Base-by-base conservation (phyloP, 805 yeast genomes). In the Yarrowia sp. region DNA sequence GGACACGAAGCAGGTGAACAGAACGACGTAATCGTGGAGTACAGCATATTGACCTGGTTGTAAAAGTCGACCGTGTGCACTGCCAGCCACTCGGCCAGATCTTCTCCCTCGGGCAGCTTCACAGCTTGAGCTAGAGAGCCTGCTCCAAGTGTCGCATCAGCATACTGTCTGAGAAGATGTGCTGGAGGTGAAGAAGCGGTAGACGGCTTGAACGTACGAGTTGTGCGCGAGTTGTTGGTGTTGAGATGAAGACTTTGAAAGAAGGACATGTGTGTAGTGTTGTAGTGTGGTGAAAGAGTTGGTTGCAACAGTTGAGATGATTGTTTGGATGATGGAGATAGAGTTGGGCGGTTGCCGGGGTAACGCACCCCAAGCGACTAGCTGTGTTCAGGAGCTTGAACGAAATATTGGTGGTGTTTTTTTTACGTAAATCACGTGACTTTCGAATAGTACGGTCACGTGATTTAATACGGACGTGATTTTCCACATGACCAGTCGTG, bases 61-160 rank as follows among this genome's bases (percentile, higher is more conserved):
- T 90, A 93, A 74, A 93, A 95, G 75, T 93, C 98, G 15, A 92
- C 98, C n/a, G 93, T 95, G 74, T 93, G 97, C 11, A 92, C 96
- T 0, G 99, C 98, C 65, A 93, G 77, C 99, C 99, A 93, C 75
- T 93, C 99, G 71, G 88, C 87, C 65, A 86, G 73, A 71, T 90
- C 95, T 76, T 93, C 99, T 67, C 95, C 98, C 70, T 84, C 89
- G 15, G 99, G 99, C 33, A 95, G 79, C 73, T 89, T 89, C 22
- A 93, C 98, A 0, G 98, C 98, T 75, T 91, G 96, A 31, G 89
- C 89, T 68, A 95, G 80, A 36, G 93, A 87, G 39, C 93, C 96
- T 0, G 97, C 88, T 0, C 99, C 99, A 60, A 95, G 80, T 0
- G 99, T 93, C 48, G 96, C 92, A 74, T 93, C 98, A 0, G 97